Base-by-base conservation (phyloP, 2,329 filamentous ascomycete species). In the Colletotrichum karsti region DNA sequence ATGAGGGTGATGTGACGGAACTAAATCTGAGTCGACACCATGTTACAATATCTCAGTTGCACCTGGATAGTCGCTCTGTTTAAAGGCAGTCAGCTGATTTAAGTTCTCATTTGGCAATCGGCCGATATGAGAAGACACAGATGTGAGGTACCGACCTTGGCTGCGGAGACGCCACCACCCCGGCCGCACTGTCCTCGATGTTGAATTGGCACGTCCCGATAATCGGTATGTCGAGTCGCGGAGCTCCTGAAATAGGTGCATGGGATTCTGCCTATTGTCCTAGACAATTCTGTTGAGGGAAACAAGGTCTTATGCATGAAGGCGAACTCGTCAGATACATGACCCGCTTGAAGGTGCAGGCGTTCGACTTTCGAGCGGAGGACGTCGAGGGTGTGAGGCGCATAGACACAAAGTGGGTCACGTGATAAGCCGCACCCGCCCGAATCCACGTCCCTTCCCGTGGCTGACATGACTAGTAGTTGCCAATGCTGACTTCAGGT, bases 111-210 rank as follows among this genome's bases (percentile, higher is more conserved):
- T 26, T 54, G 18, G 28, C 44, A 44, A 30, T 22, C 39, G 18
- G 28, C 41, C 37, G 41, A 48, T 67, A 65, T 67, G 65, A 67
- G 60, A 64, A 30, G 24, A 67, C n/a, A 20, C 44, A 56, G 28
- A 44, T 28, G n/a, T 57, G 53, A 64, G 46, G 28, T 64, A 64
- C 64, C 37, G 46, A 64, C 64, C 64, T 57, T 58, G 51, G 41
- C 59, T 64, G 53, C 60, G 60, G 51, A 67, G 53, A 64, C 64
- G 54, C 64, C 64, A 64, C 60, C 39, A 51, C 64, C 51, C 64
- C 33, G 46, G 60, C 60, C 30, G 30, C 64, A 64, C 62, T 44
- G 39, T 64, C 44, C 46, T 63, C 44, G 60, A 59, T 44, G 41
- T 22, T 51, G 37, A 48, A 51, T 26, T 57, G 63, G 63, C 26